Evolutionary conservation across 2,329 filamentous ascomycete genomes (phyloP), one percentile per base, ranked within the genome.

Genomic region (Botrytis squamosa): DNA sequence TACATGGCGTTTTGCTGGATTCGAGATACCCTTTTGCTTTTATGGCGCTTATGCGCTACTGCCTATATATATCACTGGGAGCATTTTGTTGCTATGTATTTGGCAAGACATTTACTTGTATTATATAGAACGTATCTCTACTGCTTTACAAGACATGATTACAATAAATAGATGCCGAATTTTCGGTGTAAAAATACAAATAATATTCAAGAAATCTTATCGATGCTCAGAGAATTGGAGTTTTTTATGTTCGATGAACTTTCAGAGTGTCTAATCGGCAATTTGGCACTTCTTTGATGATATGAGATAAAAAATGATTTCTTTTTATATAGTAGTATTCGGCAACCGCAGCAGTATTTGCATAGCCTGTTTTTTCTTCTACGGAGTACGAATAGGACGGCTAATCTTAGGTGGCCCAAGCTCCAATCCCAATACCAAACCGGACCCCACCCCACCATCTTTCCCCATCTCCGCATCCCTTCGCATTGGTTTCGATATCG

Each of bases 21-120:
- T 49, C 25, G 49, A 42, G 29, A 70, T 72, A 72, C 70, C 62
- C 62, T 63, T 70, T 73, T 75, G 72, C 72, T 75, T 75, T 71
- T 7, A 3, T 40, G 29, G 52, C 52, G 38, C 16, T 72, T 36
- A 33, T n/a, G 29, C 14, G 36, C 25, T 60, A 44, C 52, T 33
- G 16, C 14, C n/a, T 33, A 29, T 33, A 20, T 22, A 29, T 70
- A 46, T 38, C 25, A 22, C 25, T 29, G 25, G 12, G 14, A 10
- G 49, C 20, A 6, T 69, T 42, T 42, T 25, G n/a, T 69, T 33
- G 66, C 36, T 33, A 25, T 10, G 3, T 33, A 40, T 68, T 40
- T 57, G 55, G 5, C 25, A 57, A 67, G 60, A 29, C 7, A 55
- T 29, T 66, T 71, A 40, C 38, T 25, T 64, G 36, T 52, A 49